Evolutionary conservation across 192 early-diverging fungal species (phyloP).

Genomic region (Gigaspora rosea): DNA sequence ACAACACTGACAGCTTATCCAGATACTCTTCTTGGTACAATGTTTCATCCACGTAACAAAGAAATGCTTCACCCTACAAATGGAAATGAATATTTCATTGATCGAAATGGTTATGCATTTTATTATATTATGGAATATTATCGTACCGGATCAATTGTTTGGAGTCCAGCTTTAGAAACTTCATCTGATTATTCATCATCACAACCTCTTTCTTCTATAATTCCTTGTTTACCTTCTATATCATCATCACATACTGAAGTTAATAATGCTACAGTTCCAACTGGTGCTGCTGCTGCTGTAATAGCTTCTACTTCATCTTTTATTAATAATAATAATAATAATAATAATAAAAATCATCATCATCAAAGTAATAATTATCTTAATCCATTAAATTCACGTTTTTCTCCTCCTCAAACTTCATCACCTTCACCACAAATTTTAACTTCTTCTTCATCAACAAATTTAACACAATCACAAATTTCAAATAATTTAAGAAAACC

Average conservation of each 20-base stretch:
- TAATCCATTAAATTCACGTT: too few relatives aligned
- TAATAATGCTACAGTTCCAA: slow-evolving; percentile 13
- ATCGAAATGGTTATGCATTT: slow-evolving; percentile 31
- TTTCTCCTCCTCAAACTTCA: too few relatives aligned
- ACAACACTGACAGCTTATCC: slow-evolving; percentile 24
- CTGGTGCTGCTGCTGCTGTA: not conserved
- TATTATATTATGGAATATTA: slow-evolving; percentile 32
- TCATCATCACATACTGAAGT: not conserved
- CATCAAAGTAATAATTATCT: not conserved
- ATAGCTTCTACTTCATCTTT: not conserved
- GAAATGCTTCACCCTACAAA: slow-evolving; percentile 24
- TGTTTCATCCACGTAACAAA: slow-evolving; percentile 28
- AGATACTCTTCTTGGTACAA: slow-evolving; percentile 31
- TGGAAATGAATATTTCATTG: slow-evolving; percentile 33
- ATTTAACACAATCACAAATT: too few relatives aligned
- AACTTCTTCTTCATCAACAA: too few relatives aligned
- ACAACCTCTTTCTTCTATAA: not conserved
- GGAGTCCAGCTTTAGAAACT: slow-evolving; percentile 1
- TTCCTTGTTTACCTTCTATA: not conserved
- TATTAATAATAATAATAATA: too few relatives aligned
- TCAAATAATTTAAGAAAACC: not conserved
- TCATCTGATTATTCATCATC: not conserved
- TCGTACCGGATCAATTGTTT: slow-evolving; percentile 22
- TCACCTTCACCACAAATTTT: too few relatives aligned
- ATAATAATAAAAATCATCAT: not conserved